Evolutionary conservation across 192 early-diverging fungal species (phyloP), one percentile per base, ranked within the genome.

Genomic region (Backusella morwellensis): DNA sequence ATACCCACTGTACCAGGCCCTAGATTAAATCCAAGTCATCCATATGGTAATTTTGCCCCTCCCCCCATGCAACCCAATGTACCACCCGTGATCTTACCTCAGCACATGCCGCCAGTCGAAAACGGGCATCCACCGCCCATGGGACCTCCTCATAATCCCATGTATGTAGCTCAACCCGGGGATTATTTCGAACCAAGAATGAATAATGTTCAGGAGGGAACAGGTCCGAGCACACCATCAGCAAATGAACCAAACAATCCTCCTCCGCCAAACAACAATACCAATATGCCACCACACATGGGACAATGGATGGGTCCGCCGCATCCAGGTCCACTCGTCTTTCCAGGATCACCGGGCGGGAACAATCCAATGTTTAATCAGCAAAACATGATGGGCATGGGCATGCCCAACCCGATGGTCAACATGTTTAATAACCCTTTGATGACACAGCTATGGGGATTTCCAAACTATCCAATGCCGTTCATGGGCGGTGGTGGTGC

Each of bases 321-420:
- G 4, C 56, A 26, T 12, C 56, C 21, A 26, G 56, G 6, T 4
- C 21, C 56, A 63, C 56, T 26, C 0, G 56, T 26, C 21, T 63
- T 63, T 63, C 56, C 56, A 29, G 26, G 23, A 29, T 63, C 56
- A 63, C 56, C 56, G 12, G 56, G 56, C 26, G 23, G 56, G 1
- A 63, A 63, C 21, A 63, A 63, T 14, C 56, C 56, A 26, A 63
- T 63, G 56, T 63, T 63, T 63, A 63, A 63, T 63, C 56, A 63
- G 9, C 56, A 63, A 63, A 63, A 63, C 26, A 63, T 63, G 56
- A 63, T 63, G 56, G 56, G 23, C 19, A 63, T 63, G 56, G 56
- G 56, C 3, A 63, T 63, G 56, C 23, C 56, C 26, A 63, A 63
- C 12, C 56, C 56, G 7, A 63, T 63, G 56, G 56, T 29, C 21